Conservation (phyloP, 1,284 basidiomycete genomes). For the Pholiota adiposa region DNA sequence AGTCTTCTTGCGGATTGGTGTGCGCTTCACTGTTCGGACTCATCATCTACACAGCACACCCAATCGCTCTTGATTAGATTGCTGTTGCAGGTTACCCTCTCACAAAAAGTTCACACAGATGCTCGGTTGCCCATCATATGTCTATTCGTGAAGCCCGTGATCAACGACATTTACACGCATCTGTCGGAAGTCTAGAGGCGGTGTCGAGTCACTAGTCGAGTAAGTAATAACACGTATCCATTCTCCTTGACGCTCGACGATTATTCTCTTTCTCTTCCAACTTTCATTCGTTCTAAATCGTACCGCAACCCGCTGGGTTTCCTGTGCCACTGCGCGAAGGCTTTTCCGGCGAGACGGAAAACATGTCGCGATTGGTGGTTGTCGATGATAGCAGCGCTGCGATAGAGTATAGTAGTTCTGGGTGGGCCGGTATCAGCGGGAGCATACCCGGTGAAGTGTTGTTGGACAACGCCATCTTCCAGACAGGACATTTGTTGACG, state of each 20-base stretch:
- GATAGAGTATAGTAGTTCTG: neutral
- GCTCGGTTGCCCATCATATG: neutral
- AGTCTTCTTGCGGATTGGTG: no score
- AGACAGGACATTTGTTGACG: conserved; percentile 2
- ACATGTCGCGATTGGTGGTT: conserved; percentile 6
- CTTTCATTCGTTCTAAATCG: neutral
- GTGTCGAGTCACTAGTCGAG: conserved; percentile 8
- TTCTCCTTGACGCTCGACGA: no score
- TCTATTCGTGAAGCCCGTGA: neutral
- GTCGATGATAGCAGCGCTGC: conserved; percentile 1
- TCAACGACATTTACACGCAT: neutral
- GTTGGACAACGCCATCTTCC: conserved; percentile 4
- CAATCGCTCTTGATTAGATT: neutral
- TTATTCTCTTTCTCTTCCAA: neutral
- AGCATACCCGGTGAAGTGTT: neutral
- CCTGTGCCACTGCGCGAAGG: neutral
- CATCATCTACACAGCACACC: neutral
- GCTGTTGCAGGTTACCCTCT: neutral
- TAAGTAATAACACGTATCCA: no score
- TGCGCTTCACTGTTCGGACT: no score
- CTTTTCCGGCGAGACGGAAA: neutral
- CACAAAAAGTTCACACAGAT: neutral
- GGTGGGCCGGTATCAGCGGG: neutral
- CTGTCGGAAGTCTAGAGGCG: conserved; percentile 1
- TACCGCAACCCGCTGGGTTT: neutral